Evolutionary conservation across 495 filamentous ascomycete species (phyloP), one percentile per base, ranked within the genome.

Genomic region (Trichoderma virens): DNA sequence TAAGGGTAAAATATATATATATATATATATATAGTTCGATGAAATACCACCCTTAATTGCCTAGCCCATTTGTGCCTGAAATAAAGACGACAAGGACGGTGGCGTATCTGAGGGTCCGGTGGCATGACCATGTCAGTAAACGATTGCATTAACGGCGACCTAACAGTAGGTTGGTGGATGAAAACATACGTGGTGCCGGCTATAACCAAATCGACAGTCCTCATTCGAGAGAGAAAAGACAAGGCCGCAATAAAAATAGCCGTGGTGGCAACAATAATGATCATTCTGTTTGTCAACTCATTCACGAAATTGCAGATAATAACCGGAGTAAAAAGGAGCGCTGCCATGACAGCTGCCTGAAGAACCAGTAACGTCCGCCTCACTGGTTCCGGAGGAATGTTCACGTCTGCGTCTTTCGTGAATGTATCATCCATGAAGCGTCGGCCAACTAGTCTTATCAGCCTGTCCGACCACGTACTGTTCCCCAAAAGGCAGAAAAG

Each of bases 401-500:
- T 9, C 18, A 35, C 59, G 2, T 32, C 18, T 25, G 59, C 27
- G 34, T 61, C 20, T n/a, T 35, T 61, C 30, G 28, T 5, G 5
- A 11, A 11, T 35, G 34, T 35, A n/a, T n/a, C n/a, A n/a, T n/a
- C n/a, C n/a, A n/a, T 35, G 34, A 35, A 35, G 34, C 11, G 11
- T 5, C 34, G 5, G 34, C 11, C 11, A 11, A 45, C 16, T 9
- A 62, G 41, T 65, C 65, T 67, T 4, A 75, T 56, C 34, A 64
- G 67, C 18, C 25, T 27, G 5, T 65, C 35, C 3, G 67, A 67
- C 31, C 54, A 62, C 27, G 70, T 68, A 18, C 56, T 27, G 47
- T n/a, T 27, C 13, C 64, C 20, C 5, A 51, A 63, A 30, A 76
- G 35, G 28, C 25, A 68, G 7, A 74, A 47, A 28, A 75, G 66